Evolutionary conservation across 805 yeast genomes (phyloP).

Genomic region (Starmerella cellae): DNA sequence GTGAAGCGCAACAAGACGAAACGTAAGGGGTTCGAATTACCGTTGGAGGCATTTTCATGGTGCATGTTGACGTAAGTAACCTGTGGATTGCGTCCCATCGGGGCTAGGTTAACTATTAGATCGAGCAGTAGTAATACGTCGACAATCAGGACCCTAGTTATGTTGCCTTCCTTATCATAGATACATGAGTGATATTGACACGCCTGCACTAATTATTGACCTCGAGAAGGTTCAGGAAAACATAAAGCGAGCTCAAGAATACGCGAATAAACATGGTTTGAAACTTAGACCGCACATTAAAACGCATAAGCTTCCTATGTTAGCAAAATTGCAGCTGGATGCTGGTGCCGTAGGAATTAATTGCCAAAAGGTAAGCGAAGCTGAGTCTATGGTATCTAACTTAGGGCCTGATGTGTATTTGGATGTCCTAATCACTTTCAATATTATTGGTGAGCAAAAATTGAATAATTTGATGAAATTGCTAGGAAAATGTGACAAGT

Average conservation of each 20-base stretch:
- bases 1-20: too few relatives aligned
- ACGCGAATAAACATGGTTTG: constrained; percentile 11
- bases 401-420: constrained; percentile 4
- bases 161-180: too few relatives aligned
- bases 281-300: constrained; percentile 15
- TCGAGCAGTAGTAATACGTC: too few relatives aligned
- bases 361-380: constrained; percentile 17
- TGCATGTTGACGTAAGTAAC: too few relatives aligned
- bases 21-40: too few relatives aligned
- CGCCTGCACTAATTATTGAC: constrained; percentile 14
- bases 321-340: constrained; percentile 12
- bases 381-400: constrained; percentile 10
- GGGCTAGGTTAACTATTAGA: too few relatives aligned
- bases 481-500: constrained; percentile 2
- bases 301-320: constrained; percentile 12
- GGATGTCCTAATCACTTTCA: constrained; percentile 14
- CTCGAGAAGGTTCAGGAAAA: constrained; percentile 3
- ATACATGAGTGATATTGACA: constrained; percentile 9
- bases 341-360: constrained; percentile 16
- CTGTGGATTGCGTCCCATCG: too few relatives aligned
- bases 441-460: constrained; percentile 12
- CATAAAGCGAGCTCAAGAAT: constrained; percentile 10
- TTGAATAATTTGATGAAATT: constrained; percentile 7
- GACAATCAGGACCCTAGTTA: too few relatives aligned
- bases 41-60: too few relatives aligned